phyloP scores from a whole-genome alignment of 1,139 yeast genomes.

The Suhomyces bribrorum region DNA sequence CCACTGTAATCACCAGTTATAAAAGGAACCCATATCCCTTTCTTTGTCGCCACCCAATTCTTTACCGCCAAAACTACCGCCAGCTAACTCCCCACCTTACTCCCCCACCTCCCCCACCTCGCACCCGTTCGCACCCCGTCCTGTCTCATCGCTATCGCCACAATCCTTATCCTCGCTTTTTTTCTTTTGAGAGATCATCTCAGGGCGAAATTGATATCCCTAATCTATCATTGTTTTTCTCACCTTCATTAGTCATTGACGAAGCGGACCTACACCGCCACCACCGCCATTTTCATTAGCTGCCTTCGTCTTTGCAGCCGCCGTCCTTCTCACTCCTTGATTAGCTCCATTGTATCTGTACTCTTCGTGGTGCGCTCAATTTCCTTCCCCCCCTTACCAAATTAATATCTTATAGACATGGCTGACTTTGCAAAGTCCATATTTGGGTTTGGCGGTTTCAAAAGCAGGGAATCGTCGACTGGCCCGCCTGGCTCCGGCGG shows the following conservation, averaged over 20 bases:
- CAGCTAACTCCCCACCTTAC: too few species aligned
- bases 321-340: neutral
- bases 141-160: neutral
- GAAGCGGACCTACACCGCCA: neutral
- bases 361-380: neutral
- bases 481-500: slow-evolving; percentile 1
- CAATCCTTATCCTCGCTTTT: slow-evolving; percentile 7
- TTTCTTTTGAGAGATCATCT: slow-evolving; percentile 10
- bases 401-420: slow-evolving; percentile 31
- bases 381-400: neutral
- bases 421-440: slow-evolving; percentile 65
- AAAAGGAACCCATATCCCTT: too few species aligned
- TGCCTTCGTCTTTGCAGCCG: neutral
- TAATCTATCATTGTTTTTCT: slow-evolving; percentile 3
- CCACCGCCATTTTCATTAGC: neutral
- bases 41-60: too few species aligned
- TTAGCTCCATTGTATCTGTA: slow-evolving; percentile 1
- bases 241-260: neutral
- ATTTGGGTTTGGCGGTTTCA: slow-evolving; percentile 57
- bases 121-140: too few species aligned
- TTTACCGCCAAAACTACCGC: too few species aligned
- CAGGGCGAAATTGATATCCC: slow-evolving; percentile 10
- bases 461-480: slow-evolving; percentile 23
- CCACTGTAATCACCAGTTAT: too few species aligned
- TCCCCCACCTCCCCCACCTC: too few species aligned